Conservation (phyloP, 306 rosid species). For the Mimosa bimucronata region DNA sequence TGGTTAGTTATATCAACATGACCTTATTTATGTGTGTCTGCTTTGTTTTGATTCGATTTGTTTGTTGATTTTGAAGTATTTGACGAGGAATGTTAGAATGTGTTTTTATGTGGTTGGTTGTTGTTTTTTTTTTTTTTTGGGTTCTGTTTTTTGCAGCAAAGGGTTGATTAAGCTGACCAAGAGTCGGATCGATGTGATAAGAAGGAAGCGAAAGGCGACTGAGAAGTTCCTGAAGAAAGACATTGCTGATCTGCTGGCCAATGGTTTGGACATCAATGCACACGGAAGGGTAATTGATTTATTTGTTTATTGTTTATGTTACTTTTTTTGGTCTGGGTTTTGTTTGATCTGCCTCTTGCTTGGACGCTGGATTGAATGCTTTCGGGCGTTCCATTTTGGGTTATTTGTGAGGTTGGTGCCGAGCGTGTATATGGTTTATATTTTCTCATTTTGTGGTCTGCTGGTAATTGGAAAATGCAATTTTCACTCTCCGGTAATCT, state of each 20-base stretch:
- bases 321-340: background rate
- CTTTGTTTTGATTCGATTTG: background rate
- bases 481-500: background rate
- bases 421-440: constrained; percentile 17
- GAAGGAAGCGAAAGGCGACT: constrained; percentile 91
- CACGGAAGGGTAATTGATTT: constrained; percentile 69
- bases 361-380: constrained; percentile 3
- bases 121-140: constrained; percentile 23
- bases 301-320: background rate
- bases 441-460: constrained; percentile 23
- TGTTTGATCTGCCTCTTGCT: constrained; percentile 17
- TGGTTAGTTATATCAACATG: constrained; percentile 55
- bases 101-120: background rate
- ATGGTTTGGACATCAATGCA: constrained; percentile 83
- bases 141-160: constrained; percentile 64
- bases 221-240: constrained; percentile 90
- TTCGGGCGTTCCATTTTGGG: constrained; percentile 22
- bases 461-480: constrained; percentile 9
- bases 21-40: background rate
- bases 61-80: background rate
- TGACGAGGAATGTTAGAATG: constrained; percentile 12
- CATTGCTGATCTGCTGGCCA: constrained; percentile 78
- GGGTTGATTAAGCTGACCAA: constrained; percentile 78
- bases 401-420: background rate
- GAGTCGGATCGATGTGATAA: constrained; percentile 89